phyloP scores from a whole-genome alignment of 306 rosid species.

The Acacia confusa region DNA sequence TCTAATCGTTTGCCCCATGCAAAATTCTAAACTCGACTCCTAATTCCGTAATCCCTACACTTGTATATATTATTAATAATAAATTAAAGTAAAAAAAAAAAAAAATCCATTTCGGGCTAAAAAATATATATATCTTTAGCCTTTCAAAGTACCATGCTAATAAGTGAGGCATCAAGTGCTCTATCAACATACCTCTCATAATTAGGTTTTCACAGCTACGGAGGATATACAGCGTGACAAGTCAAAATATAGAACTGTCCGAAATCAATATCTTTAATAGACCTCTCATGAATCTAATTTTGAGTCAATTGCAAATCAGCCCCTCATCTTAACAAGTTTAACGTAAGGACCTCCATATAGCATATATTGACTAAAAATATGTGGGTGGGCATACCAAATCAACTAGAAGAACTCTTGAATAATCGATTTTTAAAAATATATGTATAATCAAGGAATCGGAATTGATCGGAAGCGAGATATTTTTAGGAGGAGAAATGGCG shows the following conservation, averaged over 20 bases:
- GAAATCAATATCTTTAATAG: background rate
- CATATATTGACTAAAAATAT: background rate
- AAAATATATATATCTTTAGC: background rate
- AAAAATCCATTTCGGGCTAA: no score
- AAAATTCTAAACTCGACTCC: background rate
- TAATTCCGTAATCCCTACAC: background rate
- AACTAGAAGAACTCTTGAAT: background rate
- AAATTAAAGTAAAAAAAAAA: no score
- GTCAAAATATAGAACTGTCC: background rate
- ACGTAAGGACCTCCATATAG: background rate
- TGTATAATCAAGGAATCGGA: background rate
- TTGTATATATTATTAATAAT: background rate
- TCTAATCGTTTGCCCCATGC: background rate
- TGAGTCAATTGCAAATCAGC: no score
- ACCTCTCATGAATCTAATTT: no score
- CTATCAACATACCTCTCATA: background rate
- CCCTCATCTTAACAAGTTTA: no score
- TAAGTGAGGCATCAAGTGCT: background rate
- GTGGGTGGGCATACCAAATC: background rate
- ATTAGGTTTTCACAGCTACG: background rate
- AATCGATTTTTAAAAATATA: no score
- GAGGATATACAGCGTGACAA: background rate
- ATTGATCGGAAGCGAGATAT: background rate
- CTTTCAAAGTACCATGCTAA: background rate
- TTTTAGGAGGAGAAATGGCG: background rate